A percentile compares a stretch with the other conserved stretches of the same genome.
Conservation (phyloP, 2,329 filamentous ascomycete genomes). For the Lecanoromycetidae sp. region DNA sequence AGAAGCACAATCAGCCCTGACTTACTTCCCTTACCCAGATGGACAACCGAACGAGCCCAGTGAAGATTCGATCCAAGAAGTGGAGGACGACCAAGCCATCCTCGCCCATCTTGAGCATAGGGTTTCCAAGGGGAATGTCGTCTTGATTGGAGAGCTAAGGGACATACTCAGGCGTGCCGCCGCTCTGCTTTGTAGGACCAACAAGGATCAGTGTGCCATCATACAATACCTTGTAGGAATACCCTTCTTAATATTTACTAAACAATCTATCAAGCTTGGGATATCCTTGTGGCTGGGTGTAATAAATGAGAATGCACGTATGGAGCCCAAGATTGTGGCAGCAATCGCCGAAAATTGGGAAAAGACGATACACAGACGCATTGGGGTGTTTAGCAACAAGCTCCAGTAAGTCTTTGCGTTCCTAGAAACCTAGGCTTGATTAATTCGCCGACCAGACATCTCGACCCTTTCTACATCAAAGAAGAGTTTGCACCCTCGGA, state of each 20-base stretch:
- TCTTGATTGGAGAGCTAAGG: conserved; percentile 62
- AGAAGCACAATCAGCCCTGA: background rate
- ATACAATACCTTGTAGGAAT: conserved; percentile 82
- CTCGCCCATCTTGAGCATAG: conserved; percentile 62
- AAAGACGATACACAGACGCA: conserved; percentile 59
- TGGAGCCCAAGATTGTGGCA: conserved; percentile 73
- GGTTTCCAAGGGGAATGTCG: conserved; percentile 54
- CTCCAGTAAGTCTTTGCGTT: conserved; percentile 43
- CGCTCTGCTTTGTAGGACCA: conserved; percentile 68
- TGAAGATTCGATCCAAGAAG: conserved; percentile 35
- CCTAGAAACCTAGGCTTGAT: background rate
- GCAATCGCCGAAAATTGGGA: conserved; percentile 92
- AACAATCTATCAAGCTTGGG: conserved; percentile 88
- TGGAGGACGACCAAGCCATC: conserved; percentile 41
- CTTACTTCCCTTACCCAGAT: conserved; percentile 28
- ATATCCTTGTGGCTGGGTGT: conserved; percentile 94
- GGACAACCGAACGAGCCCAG: background rate
- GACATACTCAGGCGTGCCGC: conserved; percentile 76
- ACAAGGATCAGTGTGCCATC: conserved; percentile 63
- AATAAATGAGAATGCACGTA: conserved; percentile 84
- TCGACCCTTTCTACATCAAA: conserved; percentile 77
- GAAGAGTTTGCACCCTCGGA: conserved; percentile 91
- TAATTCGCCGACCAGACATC: conserved; percentile 37
- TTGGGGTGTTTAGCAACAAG: conserved; percentile 66
- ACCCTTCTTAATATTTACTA: conserved; percentile 85